Evolutionary conservation across 345 rosid genomes (phyloP).

Genomic region (Iberis pinnata): DNA sequence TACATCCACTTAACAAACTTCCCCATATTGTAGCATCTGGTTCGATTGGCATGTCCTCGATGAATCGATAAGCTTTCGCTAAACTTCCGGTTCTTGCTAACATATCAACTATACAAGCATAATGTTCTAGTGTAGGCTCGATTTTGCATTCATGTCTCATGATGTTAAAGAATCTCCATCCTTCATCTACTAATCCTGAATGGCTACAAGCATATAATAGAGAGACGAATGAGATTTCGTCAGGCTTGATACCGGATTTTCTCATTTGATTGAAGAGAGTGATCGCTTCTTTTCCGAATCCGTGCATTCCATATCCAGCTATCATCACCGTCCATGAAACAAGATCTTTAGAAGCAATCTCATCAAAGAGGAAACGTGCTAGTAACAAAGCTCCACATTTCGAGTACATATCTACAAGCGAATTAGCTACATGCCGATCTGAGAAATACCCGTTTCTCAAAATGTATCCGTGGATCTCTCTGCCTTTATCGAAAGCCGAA

Average conservation of each 20-base stretch:
- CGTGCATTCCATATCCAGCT: constrained; percentile 82
- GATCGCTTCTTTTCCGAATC: constrained; percentile 63
- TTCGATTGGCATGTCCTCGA: constrained; percentile 53
- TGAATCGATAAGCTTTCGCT: constrained; percentile 44
- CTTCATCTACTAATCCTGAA: constrained; percentile 64
- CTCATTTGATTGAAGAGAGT: constrained; percentile 45
- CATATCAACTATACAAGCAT: constrained; percentile 68
- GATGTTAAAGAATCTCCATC: constrained; percentile 60
- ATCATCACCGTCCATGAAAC: constrained; percentile 75
- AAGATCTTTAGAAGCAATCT: constrained; percentile 51
- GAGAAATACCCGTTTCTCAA: constrained; percentile 41
- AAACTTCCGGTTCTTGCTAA: constrained; percentile 53
- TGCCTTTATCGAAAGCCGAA: constrained; percentile 58
- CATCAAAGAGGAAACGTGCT: constrained; percentile 47
- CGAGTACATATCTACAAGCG: constrained; percentile 64
- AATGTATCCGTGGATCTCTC: constrained; percentile 53
- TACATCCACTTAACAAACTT: constrained; percentile 60
- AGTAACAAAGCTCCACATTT: constrained; percentile 57
- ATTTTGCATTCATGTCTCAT: constrained; percentile 58
- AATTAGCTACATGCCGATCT: constrained; percentile 50
- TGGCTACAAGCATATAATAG: constrained; percentile 64
- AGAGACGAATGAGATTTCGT: constrained; percentile 60
- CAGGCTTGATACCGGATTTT: constrained; percentile 41
- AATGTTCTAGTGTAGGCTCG: constrained; percentile 58
- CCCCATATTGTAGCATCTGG: constrained; percentile 78